These are phyloP conservation scores for Russula griseocarnosa DNA, from an alignment of 768 basidiomycete species.

Conservation along the genomic window DNA sequence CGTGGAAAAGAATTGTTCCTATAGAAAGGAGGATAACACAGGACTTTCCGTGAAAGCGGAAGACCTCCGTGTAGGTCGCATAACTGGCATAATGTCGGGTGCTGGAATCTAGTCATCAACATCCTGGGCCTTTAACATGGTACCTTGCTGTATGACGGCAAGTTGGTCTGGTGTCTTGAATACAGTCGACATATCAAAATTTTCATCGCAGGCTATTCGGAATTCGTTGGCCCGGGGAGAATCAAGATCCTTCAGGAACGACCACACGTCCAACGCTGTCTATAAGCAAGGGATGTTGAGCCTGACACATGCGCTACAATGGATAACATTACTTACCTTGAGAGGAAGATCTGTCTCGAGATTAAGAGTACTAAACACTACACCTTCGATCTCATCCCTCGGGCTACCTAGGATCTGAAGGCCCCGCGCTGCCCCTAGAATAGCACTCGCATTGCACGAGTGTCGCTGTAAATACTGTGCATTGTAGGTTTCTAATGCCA, in stretches of 20 bases:
- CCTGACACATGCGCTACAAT: not conserved
- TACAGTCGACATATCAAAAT: conserved; percentile 58
- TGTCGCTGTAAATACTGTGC: conserved; percentile 70
- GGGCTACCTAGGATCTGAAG: conserved; percentile 45
- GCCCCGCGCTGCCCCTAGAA: conserved; percentile 64
- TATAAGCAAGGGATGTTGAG: conserved; percentile 31
- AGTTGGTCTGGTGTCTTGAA: conserved; percentile 60
- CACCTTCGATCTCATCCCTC: conserved; percentile 55
- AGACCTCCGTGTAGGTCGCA: not conserved
- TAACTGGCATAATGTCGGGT: not conserved
- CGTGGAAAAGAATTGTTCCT: conserved; percentile 1
- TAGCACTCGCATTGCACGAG: conserved; percentile 45
- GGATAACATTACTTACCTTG: conserved; percentile 39
- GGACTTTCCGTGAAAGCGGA: not conserved
- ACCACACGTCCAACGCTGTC: conserved; percentile 49
- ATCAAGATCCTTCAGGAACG: conserved; percentile 47
- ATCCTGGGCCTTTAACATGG: conserved; percentile 18
- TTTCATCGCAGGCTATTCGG: conserved; percentile 47
- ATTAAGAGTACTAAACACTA: conserved; percentile 48
- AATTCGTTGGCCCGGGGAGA: conserved; percentile 61
- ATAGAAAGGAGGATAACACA: conserved; percentile 2
- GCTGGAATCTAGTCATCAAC: conserved; percentile 14
- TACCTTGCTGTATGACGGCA: conserved; percentile 34
- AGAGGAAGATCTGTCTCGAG: conserved; percentile 44
- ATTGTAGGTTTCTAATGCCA: conserved; percentile 65